Evolutionary conservation across 2,329 filamentous ascomycete species (phyloP).

Genomic region (Pseudogymnoascus sp.): DNA sequence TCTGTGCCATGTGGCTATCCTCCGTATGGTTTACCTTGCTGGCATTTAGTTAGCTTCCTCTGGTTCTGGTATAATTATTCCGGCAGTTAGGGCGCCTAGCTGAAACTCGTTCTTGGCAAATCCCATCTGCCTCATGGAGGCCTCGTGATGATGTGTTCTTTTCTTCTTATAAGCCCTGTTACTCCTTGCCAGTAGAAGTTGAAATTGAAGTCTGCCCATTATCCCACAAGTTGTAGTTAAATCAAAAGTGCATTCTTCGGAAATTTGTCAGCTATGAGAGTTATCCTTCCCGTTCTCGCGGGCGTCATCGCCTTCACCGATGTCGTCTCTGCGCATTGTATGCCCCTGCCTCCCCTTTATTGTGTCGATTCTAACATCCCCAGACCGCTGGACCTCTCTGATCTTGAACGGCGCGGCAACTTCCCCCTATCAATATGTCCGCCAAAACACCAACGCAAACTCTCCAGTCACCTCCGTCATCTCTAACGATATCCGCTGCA

Average conservation of each 20-base stretch:
- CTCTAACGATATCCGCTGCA: constrained; percentile 38
- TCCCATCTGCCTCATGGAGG: background rate
- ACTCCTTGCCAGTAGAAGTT: constrained; percentile 13
- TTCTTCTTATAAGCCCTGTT: background rate
- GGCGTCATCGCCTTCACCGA: constrained; percentile 1
- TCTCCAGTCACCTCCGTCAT: constrained; percentile 41
- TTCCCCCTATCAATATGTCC: constrained; percentile 43
- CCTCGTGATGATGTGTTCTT: background rate
- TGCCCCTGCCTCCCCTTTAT: background rate
- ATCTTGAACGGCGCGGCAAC: constrained; percentile 32
- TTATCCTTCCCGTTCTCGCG: background rate
- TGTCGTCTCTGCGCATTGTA: constrained; percentile 2
- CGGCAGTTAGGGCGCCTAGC: background rate
- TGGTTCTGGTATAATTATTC: background rate
- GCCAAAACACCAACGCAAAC: constrained; percentile 36
- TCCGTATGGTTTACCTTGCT: background rate
- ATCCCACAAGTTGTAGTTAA: background rate
- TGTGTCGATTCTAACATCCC: background rate
- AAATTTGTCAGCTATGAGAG: background rate
- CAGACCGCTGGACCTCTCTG: constrained; percentile 9
- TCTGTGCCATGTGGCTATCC: background rate
- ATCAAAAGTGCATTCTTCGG: constrained; percentile 9
- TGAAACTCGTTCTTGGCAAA: background rate
- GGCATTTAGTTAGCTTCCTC: background rate
- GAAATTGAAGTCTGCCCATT: background rate